Base-by-base conservation (phyloP, 1,139 yeast species). In the Nakaseomyces uthaithaninus region DNA sequence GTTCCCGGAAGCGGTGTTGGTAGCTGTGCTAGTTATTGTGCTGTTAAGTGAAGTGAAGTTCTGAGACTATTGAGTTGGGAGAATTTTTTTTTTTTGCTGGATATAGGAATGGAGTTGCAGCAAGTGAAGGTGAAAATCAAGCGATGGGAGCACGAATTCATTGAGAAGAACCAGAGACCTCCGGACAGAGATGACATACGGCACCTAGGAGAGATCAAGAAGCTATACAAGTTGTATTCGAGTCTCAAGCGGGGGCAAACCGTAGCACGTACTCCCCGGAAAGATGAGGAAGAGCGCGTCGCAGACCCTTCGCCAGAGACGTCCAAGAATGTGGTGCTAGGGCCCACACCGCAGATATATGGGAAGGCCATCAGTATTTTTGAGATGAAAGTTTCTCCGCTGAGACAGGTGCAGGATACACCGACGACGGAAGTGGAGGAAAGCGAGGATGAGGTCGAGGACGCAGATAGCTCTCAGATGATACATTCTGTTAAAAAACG, bases 301-400 rank as follows among this genome's bases (percentile, higher is more conserved):
- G 36, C 30, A 8, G 31, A 7, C 12, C 18, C 33, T 12, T 12
- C 34, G 3, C 18, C 27, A 1, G 25, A 24, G 4, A 20, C 22
- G 18, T 2, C 12, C 10, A 26, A 25, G 17, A 23, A 17, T n/a
- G 20, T 39, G 3, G 53, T 52, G 24, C 41, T 59, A 24, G 64
- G 64, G 1, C 64, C 64, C 9, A 60, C 64, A 0, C 64, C 64
- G 3, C 64, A 60, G 39, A 51, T 60, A 15, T 49, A 53, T 33
- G 64, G 64, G 3, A 57, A 56, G 39, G 52, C 59, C 6, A 49
- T 59, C 14, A 52, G 63, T 33, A 50, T 60, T 11, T 54, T 60
- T 27, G 64, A 60, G 26, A 48, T 57, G 50, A 48, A 46, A 15
- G 31, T 60, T 5, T 59, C 64, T 3, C 60, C 64, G 5, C 6